Conservation (phyloP, 805 yeast genomes). For the Millerozyma acaciae region DNA sequence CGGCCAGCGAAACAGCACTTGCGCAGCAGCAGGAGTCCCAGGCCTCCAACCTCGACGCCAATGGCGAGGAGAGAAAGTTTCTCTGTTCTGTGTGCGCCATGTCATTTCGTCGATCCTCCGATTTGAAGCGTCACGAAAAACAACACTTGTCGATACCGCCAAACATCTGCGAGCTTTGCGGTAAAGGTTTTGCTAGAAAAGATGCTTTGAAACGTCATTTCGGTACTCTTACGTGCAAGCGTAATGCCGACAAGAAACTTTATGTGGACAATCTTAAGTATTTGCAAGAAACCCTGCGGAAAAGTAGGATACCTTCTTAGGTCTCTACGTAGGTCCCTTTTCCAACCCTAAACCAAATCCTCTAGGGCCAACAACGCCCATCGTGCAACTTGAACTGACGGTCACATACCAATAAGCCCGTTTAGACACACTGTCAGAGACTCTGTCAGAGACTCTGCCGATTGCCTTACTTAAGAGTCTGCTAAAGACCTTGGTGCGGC, state of each 20-base stretch:
- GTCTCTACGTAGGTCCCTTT: too few relatives aligned
- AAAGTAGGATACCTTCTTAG: not conserved
- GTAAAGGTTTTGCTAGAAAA: slow-evolving; percentile 79
- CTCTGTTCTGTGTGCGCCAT: slow-evolving; percentile 58
- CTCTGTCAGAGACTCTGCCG: too few relatives aligned
- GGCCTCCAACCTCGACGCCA: not conserved
- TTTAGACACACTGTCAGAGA: too few relatives aligned
- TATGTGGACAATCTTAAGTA: slow-evolving; percentile 32
- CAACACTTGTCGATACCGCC: slow-evolving; percentile 71
- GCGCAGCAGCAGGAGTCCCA: not conserved
- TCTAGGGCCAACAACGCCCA: too few relatives aligned
- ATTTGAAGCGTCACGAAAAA: slow-evolving; percentile 70
- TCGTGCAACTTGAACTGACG: too few relatives aligned
- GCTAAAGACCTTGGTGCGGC: too few relatives aligned
- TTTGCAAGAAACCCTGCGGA: slow-evolving; percentile 9
- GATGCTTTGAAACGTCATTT: slow-evolving; percentile 77
- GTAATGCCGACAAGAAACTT: slow-evolving; percentile 57
- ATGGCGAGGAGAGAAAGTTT: slow-evolving; percentile 34
- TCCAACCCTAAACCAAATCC: too few relatives aligned
- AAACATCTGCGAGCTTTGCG: slow-evolving; percentile 70
- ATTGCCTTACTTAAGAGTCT: too few relatives aligned
- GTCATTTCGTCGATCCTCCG: slow-evolving; percentile 64
- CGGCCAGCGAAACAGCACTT: not conserved
- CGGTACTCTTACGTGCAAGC: slow-evolving; percentile 69
- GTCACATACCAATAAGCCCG: too few relatives aligned